phyloP scores from a whole-genome alignment of 2,329 filamentous ascomycete species.

The Blastomyces percursus region DNA sequence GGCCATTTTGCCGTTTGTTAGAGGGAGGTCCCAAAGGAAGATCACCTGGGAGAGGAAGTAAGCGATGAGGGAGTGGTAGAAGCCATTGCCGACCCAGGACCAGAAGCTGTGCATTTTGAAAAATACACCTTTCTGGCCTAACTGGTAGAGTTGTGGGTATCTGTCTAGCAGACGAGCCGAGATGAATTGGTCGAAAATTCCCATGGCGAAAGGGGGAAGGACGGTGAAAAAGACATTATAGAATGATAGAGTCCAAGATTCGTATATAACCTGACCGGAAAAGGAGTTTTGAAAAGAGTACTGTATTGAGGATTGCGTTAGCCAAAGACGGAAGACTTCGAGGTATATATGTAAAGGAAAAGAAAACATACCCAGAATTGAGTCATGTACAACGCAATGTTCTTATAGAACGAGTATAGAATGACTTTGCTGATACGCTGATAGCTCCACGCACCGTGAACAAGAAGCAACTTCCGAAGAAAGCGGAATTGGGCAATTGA shows the following conservation, averaged over 20 bases:
- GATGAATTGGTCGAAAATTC: slow-evolving; percentile 96
- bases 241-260: slow-evolving; percentile 98
- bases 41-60: slow-evolving; percentile 76
- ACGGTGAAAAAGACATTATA: slow-evolving; percentile 99
- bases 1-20: slow-evolving; percentile 66
- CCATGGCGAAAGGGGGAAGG: slow-evolving; percentile 82
- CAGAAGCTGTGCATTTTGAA: slow-evolving; percentile 89
- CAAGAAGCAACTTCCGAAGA: slow-evolving; percentile 82
- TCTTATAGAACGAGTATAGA: slow-evolving; percentile 98
- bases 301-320: slow-evolving; percentile 50
- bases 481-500: slow-evolving; percentile 93
- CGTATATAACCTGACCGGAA: slow-evolving; percentile 94
- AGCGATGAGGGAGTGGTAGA: slow-evolving; percentile 90
- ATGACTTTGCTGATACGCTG: slow-evolving; percentile 96
- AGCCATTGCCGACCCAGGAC: slow-evolving; percentile 85
- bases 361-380: slow-evolving; percentile 77
- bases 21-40: slow-evolving; percentile 68
- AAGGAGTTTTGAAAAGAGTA: slow-evolving; percentile 98
- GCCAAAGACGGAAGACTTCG: neutral
- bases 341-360: neutral
- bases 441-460: slow-evolving; percentile 96
- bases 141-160: slow-evolving; percentile 88
- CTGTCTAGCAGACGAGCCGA: slow-evolving; percentile 85
- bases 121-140: slow-evolving; percentile 86
- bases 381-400: slow-evolving; percentile 96